These are phyloP conservation scores for Microthlaspi erraticum DNA, from an alignment of 345 rosid species.

Conservation along the genomic window DNA sequence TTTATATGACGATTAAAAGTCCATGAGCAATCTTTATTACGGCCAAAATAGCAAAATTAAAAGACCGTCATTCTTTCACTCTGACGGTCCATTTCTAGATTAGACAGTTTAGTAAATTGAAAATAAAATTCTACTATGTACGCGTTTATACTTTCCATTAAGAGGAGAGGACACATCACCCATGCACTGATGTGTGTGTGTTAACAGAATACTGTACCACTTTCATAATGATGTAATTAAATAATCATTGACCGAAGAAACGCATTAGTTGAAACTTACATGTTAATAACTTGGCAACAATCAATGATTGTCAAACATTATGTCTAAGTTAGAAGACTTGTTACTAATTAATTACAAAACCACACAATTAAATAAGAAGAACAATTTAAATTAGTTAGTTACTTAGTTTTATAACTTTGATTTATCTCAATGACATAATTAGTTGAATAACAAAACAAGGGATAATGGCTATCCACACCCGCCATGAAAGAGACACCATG, in stretches of 20 bases:
- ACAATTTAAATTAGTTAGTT: slow-evolving; percentile 5
- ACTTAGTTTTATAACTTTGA: not conserved
- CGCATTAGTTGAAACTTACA: slow-evolving; percentile 43
- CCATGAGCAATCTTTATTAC: not conserved
- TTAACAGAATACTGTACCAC: slow-evolving; percentile 37
- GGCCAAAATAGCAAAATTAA: not conserved
- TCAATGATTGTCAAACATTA: slow-evolving; percentile 18
- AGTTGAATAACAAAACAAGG: slow-evolving; percentile 6
- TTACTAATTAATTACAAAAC: slow-evolving; percentile 18
- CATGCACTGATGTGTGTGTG: slow-evolving; percentile 37
- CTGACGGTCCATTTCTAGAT: not conserved
- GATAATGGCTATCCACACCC: slow-evolving; percentile 26
- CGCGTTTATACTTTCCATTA: no score
- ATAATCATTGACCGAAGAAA: slow-evolving; percentile 31
- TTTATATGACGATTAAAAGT: not conserved
- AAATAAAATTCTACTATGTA: not conserved
- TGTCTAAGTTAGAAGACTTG: slow-evolving; percentile 25
- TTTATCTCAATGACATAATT: slow-evolving; percentile 4
- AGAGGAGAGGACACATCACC: slow-evolving; percentile 1
- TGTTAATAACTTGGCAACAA: slow-evolving; percentile 26
- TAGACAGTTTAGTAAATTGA: not conserved
- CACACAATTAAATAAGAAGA: slow-evolving; percentile 20
- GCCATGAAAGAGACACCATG: slow-evolving; percentile 39
- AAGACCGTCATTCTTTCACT: not conserved
- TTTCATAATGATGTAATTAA: slow-evolving; percentile 25